Percentiles rank a stretch among this genome's conserved stretches.
phyloP scores from a whole-genome alignment of 2,329 filamentous ascomycete species.

The Aspergillus ruber region DNA sequence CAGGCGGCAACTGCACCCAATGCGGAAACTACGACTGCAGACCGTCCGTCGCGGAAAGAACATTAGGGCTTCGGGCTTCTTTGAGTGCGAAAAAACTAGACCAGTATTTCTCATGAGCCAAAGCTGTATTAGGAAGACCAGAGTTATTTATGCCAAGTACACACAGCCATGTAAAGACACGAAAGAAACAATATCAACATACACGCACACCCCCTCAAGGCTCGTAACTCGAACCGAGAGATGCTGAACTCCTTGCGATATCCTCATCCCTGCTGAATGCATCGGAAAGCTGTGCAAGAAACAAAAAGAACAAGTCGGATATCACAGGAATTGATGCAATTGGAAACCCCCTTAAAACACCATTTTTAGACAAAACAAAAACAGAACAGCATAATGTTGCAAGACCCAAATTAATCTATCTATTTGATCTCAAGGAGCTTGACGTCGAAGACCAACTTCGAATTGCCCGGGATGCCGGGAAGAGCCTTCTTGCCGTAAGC shows the following conservation, averaged over 20 bases:
- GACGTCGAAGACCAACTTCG: conserved; percentile 84
- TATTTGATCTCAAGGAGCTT: conserved; percentile 81
- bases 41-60: not conserved
- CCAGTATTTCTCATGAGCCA: not conserved
- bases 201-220: not conserved
- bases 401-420: not conserved
- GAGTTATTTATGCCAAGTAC: not conserved
- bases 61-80: not conserved
- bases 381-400: conserved; percentile 2
- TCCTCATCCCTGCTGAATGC: conserved; percentile 28
- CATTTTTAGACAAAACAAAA: conserved; percentile 14
- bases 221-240: not conserved
- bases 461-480: conserved; percentile 85
- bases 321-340: conserved; percentile 28
- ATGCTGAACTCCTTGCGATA: conserved; percentile 20
- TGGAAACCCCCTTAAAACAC: conserved; percentile 22
- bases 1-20: not conserved
- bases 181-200: not conserved
- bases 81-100: not conserved
- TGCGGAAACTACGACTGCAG: not conserved
- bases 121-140: no score
- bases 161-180: not conserved
- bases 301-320: conserved; percentile 29
- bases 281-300: conserved; percentile 21
- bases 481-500: conserved; percentile 82